phyloP scores from a whole-genome alignment of 2,329 filamentous ascomycete species.

The Aspergillus persii region DNA sequence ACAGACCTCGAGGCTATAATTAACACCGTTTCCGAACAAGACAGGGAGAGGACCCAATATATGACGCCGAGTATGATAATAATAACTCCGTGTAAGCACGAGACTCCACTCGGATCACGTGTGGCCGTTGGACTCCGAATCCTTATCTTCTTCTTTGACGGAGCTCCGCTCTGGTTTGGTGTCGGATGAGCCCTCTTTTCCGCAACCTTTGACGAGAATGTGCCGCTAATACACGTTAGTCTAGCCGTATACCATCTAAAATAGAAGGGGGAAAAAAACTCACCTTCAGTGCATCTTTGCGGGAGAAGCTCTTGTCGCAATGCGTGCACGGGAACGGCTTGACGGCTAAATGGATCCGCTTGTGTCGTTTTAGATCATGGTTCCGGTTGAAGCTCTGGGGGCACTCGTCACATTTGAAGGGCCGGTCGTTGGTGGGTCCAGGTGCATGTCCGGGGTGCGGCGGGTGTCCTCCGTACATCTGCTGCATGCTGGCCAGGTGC shows the following conservation, averaged over 20 bases:
- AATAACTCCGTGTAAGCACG: background rate
- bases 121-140: slow-evolving; percentile 10
- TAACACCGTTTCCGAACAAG: background rate
- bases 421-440: slow-evolving; percentile 68
- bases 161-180: slow-evolving; percentile 2
- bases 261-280: slow-evolving; percentile 4
- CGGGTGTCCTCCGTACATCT: slow-evolving; percentile 59
- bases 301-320: slow-evolving; percentile 94
- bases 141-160: slow-evolving; percentile 21
- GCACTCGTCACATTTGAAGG: slow-evolving; percentile 92
- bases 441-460: slow-evolving; percentile 55
- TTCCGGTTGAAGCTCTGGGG: slow-evolving; percentile 93
- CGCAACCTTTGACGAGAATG: slow-evolving; percentile 66
- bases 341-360: slow-evolving; percentile 88
- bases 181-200: slow-evolving; percentile 42
- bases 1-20: background rate
- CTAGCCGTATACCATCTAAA: background rate
- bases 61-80: background rate
- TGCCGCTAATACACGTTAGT: slow-evolving; percentile 51
- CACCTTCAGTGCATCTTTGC: slow-evolving; percentile 97
- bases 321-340: slow-evolving; percentile 91
- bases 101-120: background rate
- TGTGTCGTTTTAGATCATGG: slow-evolving; percentile 93
- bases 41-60: background rate
- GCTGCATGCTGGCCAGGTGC: slow-evolving; percentile 56